phyloP scores from a whole-genome alignment of 179 eudicot species.

The Drosera spatulata region DNA sequence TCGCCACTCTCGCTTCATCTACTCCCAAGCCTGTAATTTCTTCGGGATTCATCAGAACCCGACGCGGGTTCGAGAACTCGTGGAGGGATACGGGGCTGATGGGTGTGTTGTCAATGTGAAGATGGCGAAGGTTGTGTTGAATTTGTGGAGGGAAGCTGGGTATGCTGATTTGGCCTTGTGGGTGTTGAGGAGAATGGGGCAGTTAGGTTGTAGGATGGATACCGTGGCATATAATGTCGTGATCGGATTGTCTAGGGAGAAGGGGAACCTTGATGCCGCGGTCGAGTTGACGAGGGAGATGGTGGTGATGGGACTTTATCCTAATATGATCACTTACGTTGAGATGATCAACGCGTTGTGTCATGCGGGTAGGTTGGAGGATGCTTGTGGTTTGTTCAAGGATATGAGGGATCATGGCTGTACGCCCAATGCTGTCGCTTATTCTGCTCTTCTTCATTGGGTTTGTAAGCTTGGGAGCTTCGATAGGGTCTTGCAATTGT shows the following conservation, averaged over 20 bases:
- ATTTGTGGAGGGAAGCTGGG: constrained; percentile 59
- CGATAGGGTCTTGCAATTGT: constrained; percentile 51
- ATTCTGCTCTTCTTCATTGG: constrained; percentile 67
- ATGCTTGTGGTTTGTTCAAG: constrained; percentile 48
- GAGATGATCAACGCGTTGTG: constrained; percentile 60
- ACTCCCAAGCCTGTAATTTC: too few relatives aligned
- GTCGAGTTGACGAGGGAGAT: constrained; percentile 52
- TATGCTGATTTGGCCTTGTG: constrained; percentile 49
- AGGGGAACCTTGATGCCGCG: constrained; percentile 39
- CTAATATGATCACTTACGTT: constrained; percentile 69
- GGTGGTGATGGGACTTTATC: constrained; percentile 34
- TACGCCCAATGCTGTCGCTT: constrained; percentile 46
- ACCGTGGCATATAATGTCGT: constrained; percentile 57
- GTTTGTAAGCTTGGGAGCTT: constrained; percentile 42
- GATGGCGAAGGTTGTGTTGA: constrained; percentile 35
- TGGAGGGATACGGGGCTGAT: constrained; percentile 48
- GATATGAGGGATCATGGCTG: constrained; percentile 50
- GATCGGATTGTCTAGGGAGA: constrained; percentile 49
- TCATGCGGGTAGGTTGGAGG: constrained; percentile 43
- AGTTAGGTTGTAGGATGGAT: constrained; percentile 48
- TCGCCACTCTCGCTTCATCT: constrained; percentile 14
- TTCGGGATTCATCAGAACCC: too few relatives aligned
- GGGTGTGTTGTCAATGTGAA: constrained; percentile 30
- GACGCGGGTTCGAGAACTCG: constrained; percentile 29
- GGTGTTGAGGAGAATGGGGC: constrained; percentile 76